phyloP scores from a whole-genome alignment of 495 filamentous ascomycete species.

The Lasiosphaeris hirsuta region DNA sequence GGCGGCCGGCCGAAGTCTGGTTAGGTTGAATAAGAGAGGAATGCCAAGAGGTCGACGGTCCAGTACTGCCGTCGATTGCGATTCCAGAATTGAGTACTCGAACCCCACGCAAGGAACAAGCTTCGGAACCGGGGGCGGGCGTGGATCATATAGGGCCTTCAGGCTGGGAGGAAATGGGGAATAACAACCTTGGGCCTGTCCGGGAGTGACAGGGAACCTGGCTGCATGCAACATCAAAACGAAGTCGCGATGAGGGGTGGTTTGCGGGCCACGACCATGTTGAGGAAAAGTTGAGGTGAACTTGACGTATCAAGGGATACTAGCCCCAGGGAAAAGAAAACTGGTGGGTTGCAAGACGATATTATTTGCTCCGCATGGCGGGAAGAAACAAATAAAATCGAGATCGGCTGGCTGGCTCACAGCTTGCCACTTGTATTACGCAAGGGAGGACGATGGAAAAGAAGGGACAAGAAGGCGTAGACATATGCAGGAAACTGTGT shows the following conservation, averaged over 20 bases:
- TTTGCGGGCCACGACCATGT: neutral
- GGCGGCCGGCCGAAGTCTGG: neutral
- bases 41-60: neutral
- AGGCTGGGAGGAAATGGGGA: neutral
- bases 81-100: neutral
- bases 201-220: slow-evolving; percentile 1
- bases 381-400: neutral
- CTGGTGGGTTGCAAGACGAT: neutral
- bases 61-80: neutral
- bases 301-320: slow-evolving; percentile 1
- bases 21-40: neutral
- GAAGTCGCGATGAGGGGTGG: neutral
- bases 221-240: slow-evolving; percentile 1
- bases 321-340: slow-evolving; percentile 5
- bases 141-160: slow-evolving; percentile 16
- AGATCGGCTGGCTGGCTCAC: neutral
- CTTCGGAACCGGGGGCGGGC: slow-evolving; percentile 7
- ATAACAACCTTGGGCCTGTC: no score
- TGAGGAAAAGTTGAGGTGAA: slow-evolving; percentile 6
- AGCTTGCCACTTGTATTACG: neutral
- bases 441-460: neutral
- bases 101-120: slow-evolving; percentile 5
- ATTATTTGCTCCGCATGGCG: neutral
- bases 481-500: no score
- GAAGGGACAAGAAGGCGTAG: neutral